These are phyloP conservation scores for Phyllosticta citribraziliensis DNA, from an alignment of 2,329 filamentous ascomycete species.

Conservation along the genomic window DNA sequence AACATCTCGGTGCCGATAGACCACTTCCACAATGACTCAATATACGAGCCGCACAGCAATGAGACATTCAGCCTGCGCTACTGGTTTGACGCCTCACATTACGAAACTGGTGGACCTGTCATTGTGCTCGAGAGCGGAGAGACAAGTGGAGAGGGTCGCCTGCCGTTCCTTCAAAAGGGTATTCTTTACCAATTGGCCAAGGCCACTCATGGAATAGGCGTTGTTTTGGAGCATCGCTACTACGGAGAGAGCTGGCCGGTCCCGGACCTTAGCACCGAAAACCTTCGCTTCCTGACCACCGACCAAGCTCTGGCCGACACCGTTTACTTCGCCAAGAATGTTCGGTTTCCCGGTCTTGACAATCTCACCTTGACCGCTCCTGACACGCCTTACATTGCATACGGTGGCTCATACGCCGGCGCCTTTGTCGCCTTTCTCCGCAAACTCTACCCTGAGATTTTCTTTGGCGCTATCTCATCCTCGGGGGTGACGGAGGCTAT, in stretches of 20 bases:
- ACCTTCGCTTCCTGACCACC: conserved; percentile 70
- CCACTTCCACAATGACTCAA: conserved; percentile 71
- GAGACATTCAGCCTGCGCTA: conserved; percentile 63
- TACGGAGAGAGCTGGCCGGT: conserved; percentile 70
- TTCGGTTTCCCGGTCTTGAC: conserved; percentile 61
- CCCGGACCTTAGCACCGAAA: conserved; percentile 55
- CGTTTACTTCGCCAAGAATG: conserved; percentile 67
- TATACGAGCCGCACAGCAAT: conserved; percentile 67
- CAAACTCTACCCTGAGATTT: conserved; percentile 66
- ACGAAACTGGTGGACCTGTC: conserved; percentile 68
- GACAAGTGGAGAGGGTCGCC: conserved; percentile 49
- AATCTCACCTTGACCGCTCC: conserved; percentile 56
- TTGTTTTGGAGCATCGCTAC: conserved; percentile 80
- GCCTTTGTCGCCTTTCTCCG: conserved; percentile 69
- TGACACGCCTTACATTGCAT: conserved; percentile 62
- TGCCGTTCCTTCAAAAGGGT: conserved; percentile 68
- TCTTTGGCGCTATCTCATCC: conserved; percentile 69
- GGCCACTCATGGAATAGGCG: conserved; percentile 63
- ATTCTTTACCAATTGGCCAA: conserved; percentile 61
- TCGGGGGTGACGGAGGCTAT: conserved; percentile 72
- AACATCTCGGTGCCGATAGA: conserved; percentile 56
- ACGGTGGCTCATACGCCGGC: conserved; percentile 78
- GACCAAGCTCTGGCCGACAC: conserved; percentile 75
- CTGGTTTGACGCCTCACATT: conserved; percentile 72
- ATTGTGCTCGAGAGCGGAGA: conserved; percentile 70